Evolutionary conservation across 106 monocot genomes (phyloP), one percentile per base, ranked within the genome.

Genomic region (Hemerocallis citrina): DNA sequence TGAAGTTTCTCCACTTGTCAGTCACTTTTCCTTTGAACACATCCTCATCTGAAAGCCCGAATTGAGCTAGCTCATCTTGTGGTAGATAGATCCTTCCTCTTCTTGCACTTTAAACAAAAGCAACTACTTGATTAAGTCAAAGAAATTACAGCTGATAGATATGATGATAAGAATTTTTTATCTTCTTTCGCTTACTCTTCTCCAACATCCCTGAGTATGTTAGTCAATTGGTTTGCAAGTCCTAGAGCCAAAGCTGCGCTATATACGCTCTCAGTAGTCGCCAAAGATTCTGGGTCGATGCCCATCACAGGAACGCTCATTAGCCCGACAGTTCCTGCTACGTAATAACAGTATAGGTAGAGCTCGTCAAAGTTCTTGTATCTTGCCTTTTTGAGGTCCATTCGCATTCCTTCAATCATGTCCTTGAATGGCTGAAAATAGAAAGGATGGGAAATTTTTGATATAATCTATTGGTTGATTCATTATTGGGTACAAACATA

Each of bases 31-130:
- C 87, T 0, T 67, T 68, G 59, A 96, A 91, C 7, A 96, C 79
- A 55, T 96, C 96, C 23, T 91, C 84, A 4, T 96, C 96, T 3
- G 84, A 84, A 29, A 96, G 73, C 17, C 96, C 96, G 0, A 76
- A 78, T 40, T 66, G 69, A 14, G 78, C 79, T 22, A 96, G 90
- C 61, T 96, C 95, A 65, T 96, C 95, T 55, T 79, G 95, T 19
- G 95, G 95, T 15, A 96, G 63, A 57, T 96, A 96, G 10, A 96
- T 73, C 62, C 96, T 82, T 39, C 96, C 96, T 75, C 90, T 84
- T 59, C 84, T 76, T 5, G 91, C 91, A 63, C 96, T 96, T 60
- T 67, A 63, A 60, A 50, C 50, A 24, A 50, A 21, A 5, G 31
- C 29, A 47, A 10, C 30, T 25, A 57, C 56, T 57, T 51, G 4